Evolutionary conservation across 768 basidiomycete genomes (phyloP), one percentile per base, ranked within the genome.

Genomic region (Boletus pseudopeckii): DNA sequence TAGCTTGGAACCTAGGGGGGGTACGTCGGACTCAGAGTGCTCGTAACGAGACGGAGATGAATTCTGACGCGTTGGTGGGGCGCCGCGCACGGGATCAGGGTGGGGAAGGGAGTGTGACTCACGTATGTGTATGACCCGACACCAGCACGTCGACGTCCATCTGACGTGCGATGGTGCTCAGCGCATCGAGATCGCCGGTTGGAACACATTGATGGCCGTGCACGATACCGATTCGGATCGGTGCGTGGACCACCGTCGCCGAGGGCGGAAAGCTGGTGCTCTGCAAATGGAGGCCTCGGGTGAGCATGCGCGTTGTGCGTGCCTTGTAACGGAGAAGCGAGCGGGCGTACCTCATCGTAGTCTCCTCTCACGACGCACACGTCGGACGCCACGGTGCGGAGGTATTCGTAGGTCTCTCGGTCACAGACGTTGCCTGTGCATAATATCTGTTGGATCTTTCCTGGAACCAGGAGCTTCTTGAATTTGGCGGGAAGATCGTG

Each of bases 351-450:
- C 77, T 98, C 95, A 67, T 99, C 97, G 64, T 92, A 97, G 70
- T 98, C 97, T 4, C 97, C 97, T 61, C 85, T 80, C 3, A 95
- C 96, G 40, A 93, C 88, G 59, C 90, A 81, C 7, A 98, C 90
- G 65, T 98, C 97, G 10, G 90, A 85, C 17, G 91, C 87, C n/a
- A 99, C 90, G 14, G 91, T 93, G 59, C 92, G 80, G 22, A 99
- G 78, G 75, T 97, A 98, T 62, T 98, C 97, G 71, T 90, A 94
- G 7, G 97, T 98, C 72, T 98, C 96, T 64, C 88, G 86, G 75
- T 99, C 97, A 71, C 92, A 95, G 22, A 98, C 88, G 68, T 98
- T 98, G 44, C 97, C 97, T 0, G 96, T 98, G 70, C 93, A 97
- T 24, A 98, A 78, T 54, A 98, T 97, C 71, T 98, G 96, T 57